Conservation (phyloP, 495 filamentous ascomycete species). For the Neurospora sp. region DNA sequence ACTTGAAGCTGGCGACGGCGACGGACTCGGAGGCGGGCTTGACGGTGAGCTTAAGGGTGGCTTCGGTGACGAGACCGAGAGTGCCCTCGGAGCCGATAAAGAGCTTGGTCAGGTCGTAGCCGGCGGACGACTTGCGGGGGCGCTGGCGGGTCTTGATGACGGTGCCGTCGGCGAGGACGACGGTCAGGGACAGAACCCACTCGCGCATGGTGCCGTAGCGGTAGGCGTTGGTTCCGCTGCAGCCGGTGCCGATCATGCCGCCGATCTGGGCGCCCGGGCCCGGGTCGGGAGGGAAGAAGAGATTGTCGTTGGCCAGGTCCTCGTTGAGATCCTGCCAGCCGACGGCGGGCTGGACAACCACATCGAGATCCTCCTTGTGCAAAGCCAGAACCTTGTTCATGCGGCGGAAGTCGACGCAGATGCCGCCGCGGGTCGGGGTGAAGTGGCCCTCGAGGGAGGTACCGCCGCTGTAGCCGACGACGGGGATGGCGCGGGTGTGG, state of each 20-base stretch:
- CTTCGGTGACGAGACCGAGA: constrained; percentile 66
- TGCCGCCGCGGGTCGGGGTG: constrained; percentile 61
- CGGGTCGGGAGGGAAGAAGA: constrained; percentile 81
- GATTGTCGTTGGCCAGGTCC: constrained; percentile 50
- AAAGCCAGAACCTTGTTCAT: constrained; percentile 66
- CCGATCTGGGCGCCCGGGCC: constrained; percentile 83
- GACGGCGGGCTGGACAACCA: constrained; percentile 71
- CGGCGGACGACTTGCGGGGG: constrained; percentile 70
- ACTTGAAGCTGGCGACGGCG: constrained; percentile 70
- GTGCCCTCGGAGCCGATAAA: constrained; percentile 76
- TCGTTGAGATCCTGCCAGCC: constrained; percentile 76
- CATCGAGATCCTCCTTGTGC: constrained; percentile 68
- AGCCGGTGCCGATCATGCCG: constrained; percentile 92
- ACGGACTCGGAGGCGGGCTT: constrained; percentile 73
- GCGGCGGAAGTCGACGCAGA: constrained; percentile 64
- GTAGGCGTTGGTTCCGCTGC: constrained; percentile 87
- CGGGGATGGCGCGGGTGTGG: constrained; percentile 57
- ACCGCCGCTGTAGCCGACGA: constrained; percentile 66
- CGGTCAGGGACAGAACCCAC: constrained; percentile 84
- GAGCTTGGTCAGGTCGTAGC: constrained; percentile 76
- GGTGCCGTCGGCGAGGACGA: constrained; percentile 85
- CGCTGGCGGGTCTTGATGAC: constrained; percentile 79
- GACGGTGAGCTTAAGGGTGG: constrained; percentile 69
- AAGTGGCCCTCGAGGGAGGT: constrained; percentile 77
- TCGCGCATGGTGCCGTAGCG: constrained; percentile 95